A percentile compares a stretch with the other conserved stretches of the same genome.
Evolutionary conservation across 495 filamentous ascomycete species (phyloP).

Genomic region (Diplogelasinospora grovesii): DNA sequence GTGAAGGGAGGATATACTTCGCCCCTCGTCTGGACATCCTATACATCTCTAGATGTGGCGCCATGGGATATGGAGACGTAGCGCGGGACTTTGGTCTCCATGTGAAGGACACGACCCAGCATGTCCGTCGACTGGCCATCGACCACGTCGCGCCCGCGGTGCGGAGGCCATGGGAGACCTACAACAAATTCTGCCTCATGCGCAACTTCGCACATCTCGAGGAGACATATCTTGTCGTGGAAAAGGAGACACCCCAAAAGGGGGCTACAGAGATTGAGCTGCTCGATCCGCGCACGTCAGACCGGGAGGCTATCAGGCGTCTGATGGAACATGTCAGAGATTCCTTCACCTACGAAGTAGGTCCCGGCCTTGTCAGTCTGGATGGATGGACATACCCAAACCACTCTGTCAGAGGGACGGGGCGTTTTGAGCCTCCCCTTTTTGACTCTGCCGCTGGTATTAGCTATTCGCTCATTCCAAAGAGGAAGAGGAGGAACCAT

Average conservation of each 20-base stretch:
- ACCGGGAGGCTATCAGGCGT: slow-evolving; percentile 21
- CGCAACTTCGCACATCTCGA: slow-evolving; percentile 34
- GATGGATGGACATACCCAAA: too few species aligned
- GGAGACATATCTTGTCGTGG: slow-evolving; percentile 22
- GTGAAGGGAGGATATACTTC: slow-evolving; percentile 34
- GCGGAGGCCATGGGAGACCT: slow-evolving; percentile 47
- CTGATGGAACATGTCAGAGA: slow-evolving; percentile 36
- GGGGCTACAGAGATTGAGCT: slow-evolving; percentile 23
- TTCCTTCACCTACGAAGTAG: slow-evolving; percentile 34
- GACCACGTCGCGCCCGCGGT: slow-evolving; percentile 42
- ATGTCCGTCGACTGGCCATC: slow-evolving; percentile 35
- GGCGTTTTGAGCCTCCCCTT: too few species aligned
- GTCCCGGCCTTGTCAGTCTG: slow-evolving; percentile 4
- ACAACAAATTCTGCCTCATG: slow-evolving; percentile 43
- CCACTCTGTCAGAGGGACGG: too few species aligned
- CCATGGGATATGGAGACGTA: slow-evolving; percentile 43
- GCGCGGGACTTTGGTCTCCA: slow-evolving; percentile 32
- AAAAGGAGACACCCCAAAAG: slow-evolving; percentile 5
- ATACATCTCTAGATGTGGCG: slow-evolving; percentile 39
- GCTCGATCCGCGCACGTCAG: slow-evolving; percentile 29
- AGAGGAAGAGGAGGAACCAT: too few species aligned
- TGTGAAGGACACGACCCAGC: slow-evolving; percentile 19
- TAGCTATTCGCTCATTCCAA: too few species aligned
- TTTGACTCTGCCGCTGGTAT: too few species aligned
- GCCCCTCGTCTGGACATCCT: slow-evolving; percentile 39